Conservation (phyloP, 805 yeast species). For the Candida oleophila region DNA sequence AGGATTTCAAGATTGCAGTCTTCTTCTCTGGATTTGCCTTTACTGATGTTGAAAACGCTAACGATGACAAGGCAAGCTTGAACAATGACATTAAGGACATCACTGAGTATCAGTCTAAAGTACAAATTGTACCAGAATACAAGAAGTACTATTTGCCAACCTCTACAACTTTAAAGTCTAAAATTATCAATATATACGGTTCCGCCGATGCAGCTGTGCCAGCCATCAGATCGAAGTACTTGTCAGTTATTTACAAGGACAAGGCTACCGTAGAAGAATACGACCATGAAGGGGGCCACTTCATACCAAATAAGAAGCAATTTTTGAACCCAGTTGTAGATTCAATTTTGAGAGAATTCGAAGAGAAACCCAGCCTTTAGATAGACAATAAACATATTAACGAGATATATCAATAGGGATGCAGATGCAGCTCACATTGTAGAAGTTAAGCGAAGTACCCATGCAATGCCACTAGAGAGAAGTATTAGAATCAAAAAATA, state of each 20-base stretch:
- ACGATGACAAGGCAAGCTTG: slow-evolving; percentile 14
- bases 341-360: slow-evolving; percentile 13
- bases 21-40: slow-evolving; percentile 38
- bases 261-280: slow-evolving; percentile 13
- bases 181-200: slow-evolving; percentile 29
- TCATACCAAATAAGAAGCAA: slow-evolving; percentile 28
- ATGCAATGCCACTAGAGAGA: too few species aligned
- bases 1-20: slow-evolving; percentile 25
- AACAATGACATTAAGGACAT: slow-evolving; percentile 22
- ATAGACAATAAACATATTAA: neutral
- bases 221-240: slow-evolving; percentile 24
- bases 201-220: slow-evolving; percentile 33
- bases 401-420: too few species aligned
- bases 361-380: neutral
- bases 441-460: neutral
- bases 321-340: slow-evolving; percentile 18
- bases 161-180: slow-evolving; percentile 15
- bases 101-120: slow-evolving; percentile 18
- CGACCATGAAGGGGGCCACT: slow-evolving; percentile 39
- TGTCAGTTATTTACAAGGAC: slow-evolving; percentile 18
- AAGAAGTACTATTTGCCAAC: slow-evolving; percentile 18
- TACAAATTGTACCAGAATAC: slow-evolving; percentile 18
- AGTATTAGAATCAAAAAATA: too few species aligned
- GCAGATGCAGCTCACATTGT: neutral
- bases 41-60: slow-evolving; percentile 13